A percentile compares a stretch with the other conserved stretches of the same genome.
Evolutionary conservation across 305 asterid species (phyloP).

Genomic region (Fraxinus floribunda): DNA sequence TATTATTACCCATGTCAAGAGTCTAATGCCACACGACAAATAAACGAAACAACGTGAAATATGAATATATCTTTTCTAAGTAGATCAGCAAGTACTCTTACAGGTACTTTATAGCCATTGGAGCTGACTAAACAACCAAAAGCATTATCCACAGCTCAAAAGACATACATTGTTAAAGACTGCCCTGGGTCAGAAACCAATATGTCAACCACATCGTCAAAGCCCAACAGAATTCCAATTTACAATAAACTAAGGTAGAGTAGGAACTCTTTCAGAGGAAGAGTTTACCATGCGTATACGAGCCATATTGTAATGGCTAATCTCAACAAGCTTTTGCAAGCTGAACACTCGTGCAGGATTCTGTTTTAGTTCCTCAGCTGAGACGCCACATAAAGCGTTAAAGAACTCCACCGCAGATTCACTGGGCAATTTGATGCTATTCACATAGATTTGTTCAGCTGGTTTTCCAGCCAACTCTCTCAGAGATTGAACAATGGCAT

Average conservation of each 20-base stretch:
- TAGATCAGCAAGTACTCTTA: neutral
- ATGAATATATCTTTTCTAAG: neutral
- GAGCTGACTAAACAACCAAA: conserved; percentile 24
- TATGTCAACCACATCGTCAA: neutral
- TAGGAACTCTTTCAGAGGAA: conserved; percentile 25
- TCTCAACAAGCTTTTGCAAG: conserved; percentile 98
- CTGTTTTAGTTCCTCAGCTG: conserved; percentile 98
- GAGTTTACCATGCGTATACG: conserved; percentile 95
- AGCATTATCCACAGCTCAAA: conserved; percentile 8
- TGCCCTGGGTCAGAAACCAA: neutral
- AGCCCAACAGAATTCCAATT: neutral
- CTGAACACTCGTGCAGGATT: conserved; percentile 94
- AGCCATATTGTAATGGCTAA: conserved; percentile 98
- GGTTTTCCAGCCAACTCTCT: conserved; percentile 97
- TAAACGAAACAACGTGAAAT: neutral
- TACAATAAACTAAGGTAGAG: neutral
- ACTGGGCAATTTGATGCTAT: conserved; percentile 92
- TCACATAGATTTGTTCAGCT: conserved; percentile 85
- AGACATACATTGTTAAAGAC: neutral
- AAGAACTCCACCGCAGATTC: conserved; percentile 97
- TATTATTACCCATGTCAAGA: neutral
- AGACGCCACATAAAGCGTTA: conserved; percentile 89
- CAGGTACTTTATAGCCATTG: neutral
- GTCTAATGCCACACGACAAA: neutral
- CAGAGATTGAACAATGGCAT: conserved; percentile 81